A percentile compares a stretch with the other conserved stretches of the same genome.
Conservation (phyloP, 129 eudicot genomes). For the Arctium lappa region DNA sequence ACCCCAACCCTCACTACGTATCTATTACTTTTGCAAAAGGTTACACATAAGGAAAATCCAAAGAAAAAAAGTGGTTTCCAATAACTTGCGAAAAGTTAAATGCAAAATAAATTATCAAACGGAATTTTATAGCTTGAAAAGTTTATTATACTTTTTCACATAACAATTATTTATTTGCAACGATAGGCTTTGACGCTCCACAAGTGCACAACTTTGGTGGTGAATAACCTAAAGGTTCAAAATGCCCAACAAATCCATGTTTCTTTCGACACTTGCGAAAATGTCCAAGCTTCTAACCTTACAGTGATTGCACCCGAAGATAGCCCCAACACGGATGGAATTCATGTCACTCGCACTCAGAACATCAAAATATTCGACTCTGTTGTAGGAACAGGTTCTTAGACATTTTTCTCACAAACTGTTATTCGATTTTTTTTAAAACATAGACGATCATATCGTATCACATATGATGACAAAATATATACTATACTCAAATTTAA, state of each 20-base stretch:
- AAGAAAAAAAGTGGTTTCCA: not conserved
- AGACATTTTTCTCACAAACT: not conserved
- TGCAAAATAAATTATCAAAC: not conserved
- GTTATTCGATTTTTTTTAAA: not conserved
- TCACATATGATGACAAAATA: not conserved
- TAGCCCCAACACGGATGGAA: constrained; percentile 94
- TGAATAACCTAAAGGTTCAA: constrained; percentile 46
- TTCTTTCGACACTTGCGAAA: constrained; percentile 51
- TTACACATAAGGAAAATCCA: not conserved
- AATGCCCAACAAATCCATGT: constrained; percentile 78
- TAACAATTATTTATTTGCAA: not conserved
- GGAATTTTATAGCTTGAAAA: not conserved
- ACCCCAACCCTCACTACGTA: too few species aligned
- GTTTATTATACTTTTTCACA: not conserved
- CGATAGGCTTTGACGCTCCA: constrained; percentile 75
- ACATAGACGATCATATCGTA: not conserved
- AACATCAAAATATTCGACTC: constrained; percentile 46
- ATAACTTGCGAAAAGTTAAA: not conserved
- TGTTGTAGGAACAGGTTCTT: constrained; percentile 62
- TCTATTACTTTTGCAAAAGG: too few species aligned
- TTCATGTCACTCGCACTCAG: constrained; percentile 63
- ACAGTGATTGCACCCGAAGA: constrained; percentile 51
- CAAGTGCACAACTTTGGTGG: constrained; percentile 51
- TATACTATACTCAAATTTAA: not conserved
- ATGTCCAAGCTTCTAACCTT: constrained; percentile 51